phyloP scores from a whole-genome alignment of 2,329 filamentous ascomycete species.

The Xylariomycetidae sp. region DNA sequence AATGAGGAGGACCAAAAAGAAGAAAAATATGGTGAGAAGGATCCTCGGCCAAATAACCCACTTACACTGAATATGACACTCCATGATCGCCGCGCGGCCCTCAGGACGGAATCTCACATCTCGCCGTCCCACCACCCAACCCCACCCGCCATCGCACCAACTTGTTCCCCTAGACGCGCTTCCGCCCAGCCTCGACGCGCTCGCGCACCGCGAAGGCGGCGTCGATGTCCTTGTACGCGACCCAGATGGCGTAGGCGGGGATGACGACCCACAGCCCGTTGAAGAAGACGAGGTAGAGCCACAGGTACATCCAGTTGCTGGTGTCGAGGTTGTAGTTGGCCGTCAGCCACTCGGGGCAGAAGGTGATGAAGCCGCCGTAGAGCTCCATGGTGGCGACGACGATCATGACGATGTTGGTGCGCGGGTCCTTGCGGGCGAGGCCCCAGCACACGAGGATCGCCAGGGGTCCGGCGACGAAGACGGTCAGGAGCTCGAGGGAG shows the following conservation, averaged over 20 bases:
- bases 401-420: conserved; percentile 58
- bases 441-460: conserved; percentile 57
- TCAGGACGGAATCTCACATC: too few species aligned
- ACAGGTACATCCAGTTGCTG: conserved; percentile 64
- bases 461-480: conserved; percentile 57
- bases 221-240: conserved; percentile 50
- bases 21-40: too few species aligned
- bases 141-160: too few species aligned
- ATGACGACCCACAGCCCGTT: conserved; percentile 65
- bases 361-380: conserved; percentile 68
- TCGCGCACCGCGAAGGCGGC: conserved; percentile 44
- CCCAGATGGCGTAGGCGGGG: conserved; percentile 54
- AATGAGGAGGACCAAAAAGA: too few species aligned
- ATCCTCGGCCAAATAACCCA: too few species aligned
- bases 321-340: conserved; percentile 58
- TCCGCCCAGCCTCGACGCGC: conserved; percentile 26
- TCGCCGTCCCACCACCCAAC: too few species aligned
- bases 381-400: conserved; percentile 62
- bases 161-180: conserved; percentile 14
- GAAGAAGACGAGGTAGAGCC: conserved; percentile 66
- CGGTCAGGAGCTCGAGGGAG: conserved; percentile 62
- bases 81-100: too few species aligned
- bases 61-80: too few species aligned
- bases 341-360: conserved; percentile 64
- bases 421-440: conserved; percentile 50